Base-by-base conservation (phyloP, 106 monocot genomes). In the Allium fistulosum region DNA sequence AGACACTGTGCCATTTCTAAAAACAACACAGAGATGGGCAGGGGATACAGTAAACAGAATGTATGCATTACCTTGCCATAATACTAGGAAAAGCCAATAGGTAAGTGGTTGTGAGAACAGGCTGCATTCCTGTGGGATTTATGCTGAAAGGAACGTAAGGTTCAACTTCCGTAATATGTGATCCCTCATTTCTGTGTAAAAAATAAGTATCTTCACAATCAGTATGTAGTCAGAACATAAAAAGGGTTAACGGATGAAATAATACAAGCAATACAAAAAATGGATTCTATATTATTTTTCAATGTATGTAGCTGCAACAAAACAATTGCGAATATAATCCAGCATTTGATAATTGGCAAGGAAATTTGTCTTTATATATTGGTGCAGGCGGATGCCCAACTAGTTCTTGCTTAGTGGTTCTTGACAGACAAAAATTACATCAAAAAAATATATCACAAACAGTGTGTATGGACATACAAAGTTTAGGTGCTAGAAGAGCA, bases 121-220 rank as follows among this genome's bases (percentile, higher is more conserved):
- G 99, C 61, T 99, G 99, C 99, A 99, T 99, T 73, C 99, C 99
- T 37, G 87, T 83, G 26, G 99, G 99, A 83, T 99, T 99, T 27
- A 99, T 99, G 78, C 93, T 99, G 75, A 93, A 99, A 13, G 99
- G 99, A 22, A 93, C 85, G 58, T 93, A 99, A 6, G 99, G 93
- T 79, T 99, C 93, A 67, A 93, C 99, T 71, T 93, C 99, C 53
- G 85, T 92, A 49, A 96, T 78, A 26, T 85, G 84, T 0, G 92
- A 80, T 12, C 75, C 72, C 11, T 78, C 79, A 68, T 72, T 75
- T 77, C 94, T 91, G 70, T 14, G 51, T 3, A 68, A 52, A 17
- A 74, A 63, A 70, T 67, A 22, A 22, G 26, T 65, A 67, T 7
- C 52, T 67, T 10, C 22, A 52, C 17, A 67, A 37, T 37, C 37